phyloP scores from a whole-genome alignment of 768 basidiomycete genomes.

The Boletus rubescentipes region DNA sequence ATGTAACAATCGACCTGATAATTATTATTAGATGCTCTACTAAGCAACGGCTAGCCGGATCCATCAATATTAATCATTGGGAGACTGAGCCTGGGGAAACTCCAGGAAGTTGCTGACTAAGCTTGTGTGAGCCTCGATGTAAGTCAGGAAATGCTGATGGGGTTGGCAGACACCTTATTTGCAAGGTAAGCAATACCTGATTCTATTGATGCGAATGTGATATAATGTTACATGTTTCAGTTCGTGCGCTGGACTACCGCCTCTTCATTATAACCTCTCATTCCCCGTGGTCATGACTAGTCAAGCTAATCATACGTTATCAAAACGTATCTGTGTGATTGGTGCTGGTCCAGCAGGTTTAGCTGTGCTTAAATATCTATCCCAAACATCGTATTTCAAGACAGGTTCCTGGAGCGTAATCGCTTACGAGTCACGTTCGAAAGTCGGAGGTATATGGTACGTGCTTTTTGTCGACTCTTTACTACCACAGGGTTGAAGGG shows the following conservation, averaged over 20 bases:
- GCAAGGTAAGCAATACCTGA: neutral
- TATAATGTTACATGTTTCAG: neutral
- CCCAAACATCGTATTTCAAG: constrained; percentile 57
- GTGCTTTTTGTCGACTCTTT: constrained; percentile 16
- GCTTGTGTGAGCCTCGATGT: neutral
- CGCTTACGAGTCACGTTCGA: constrained; percentile 62
- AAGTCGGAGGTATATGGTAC: constrained; percentile 79
- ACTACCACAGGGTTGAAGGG: neutral
- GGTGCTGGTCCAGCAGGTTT: constrained; percentile 80
- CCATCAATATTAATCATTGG: too few relatives aligned
- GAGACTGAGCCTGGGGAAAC: too few relatives aligned
- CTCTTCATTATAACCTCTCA: neutral
- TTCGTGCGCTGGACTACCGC: neutral
- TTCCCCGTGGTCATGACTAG: constrained; percentile 1
- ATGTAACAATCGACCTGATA: too few relatives aligned
- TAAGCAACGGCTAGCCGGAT: too few relatives aligned
- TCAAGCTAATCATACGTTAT: constrained; percentile 4
- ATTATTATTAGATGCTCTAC: too few relatives aligned
- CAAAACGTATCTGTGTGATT: constrained; percentile 60
- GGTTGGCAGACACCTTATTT: neutral
- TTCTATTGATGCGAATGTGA: neutral
- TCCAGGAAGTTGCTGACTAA: neutral
- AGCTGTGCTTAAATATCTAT: constrained; percentile 62
- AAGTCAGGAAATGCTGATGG: too few relatives aligned
- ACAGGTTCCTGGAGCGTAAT: constrained; percentile 60